Evolutionary conservation across 2,329 filamentous ascomycete species (phyloP).

Genomic region (Ceratocystis eucalypticola): DNA sequence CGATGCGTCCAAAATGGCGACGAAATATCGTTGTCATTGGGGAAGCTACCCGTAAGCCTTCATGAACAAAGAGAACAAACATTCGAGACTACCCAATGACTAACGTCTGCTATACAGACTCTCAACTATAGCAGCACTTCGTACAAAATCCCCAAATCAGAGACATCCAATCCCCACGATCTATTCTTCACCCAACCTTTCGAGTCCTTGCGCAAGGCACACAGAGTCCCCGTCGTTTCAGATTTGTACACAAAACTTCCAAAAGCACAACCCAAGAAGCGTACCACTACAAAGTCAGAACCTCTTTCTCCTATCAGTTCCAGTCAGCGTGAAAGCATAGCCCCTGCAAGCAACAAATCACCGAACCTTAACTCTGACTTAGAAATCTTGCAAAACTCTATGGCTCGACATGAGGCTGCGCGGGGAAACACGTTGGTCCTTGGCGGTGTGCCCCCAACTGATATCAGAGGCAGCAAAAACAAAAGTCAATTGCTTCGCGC

Average conservation of each 20-base stretch:
- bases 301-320: background rate
- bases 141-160: slow-evolving; percentile 33
- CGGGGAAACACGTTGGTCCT: slow-evolving; percentile 23
- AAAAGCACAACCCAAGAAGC: slow-evolving; percentile 12
- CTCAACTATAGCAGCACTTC: slow-evolving; percentile 41
- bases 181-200: slow-evolving; percentile 43
- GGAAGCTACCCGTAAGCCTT: slow-evolving; percentile 44
- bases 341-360: slow-evolving; percentile 21
- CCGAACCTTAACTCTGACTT: slow-evolving; percentile 38
- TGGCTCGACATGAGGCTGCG: slow-evolving; percentile 33
- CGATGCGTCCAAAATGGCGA: slow-evolving; percentile 44
- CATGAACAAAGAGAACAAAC: background rate
- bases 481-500: slow-evolving; percentile 11
- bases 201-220: slow-evolving; percentile 34
- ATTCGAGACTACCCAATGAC: background rate
- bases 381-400: slow-evolving; percentile 35
- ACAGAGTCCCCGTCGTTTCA: slow-evolving; percentile 38
- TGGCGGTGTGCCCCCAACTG: slow-evolving; percentile 21
- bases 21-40: slow-evolving; percentile 43
- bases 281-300: slow-evolving; percentile 22
- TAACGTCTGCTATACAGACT: slow-evolving; percentile 29
- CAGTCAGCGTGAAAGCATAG: slow-evolving; percentile 19
- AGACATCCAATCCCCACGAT: slow-evolving; percentile 39
- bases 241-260: slow-evolving; percentile 32
- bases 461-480: slow-evolving; percentile 2